Evolutionary conservation across 2,329 filamentous ascomycete species (phyloP).

Genomic region (Fusarium bulbicola): DNA sequence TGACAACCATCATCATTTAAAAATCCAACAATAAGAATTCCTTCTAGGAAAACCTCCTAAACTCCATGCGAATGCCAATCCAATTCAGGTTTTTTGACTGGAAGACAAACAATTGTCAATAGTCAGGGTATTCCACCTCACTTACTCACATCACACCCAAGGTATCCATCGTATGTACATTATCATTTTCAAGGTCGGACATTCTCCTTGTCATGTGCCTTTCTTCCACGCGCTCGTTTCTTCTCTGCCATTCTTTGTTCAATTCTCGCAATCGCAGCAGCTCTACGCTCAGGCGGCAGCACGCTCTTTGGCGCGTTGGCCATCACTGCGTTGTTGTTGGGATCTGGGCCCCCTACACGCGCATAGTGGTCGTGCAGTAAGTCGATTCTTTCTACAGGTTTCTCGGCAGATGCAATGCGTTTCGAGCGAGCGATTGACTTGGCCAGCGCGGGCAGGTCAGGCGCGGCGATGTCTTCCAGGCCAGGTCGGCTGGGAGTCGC

Average conservation of each 20-base stretch:
- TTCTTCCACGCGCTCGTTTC: conserved; percentile 48
- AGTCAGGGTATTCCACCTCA: conserved; percentile 30
- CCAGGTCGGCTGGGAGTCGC: conserved; percentile 35
- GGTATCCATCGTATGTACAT: conserved; percentile 12
- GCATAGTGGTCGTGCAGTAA: conserved; percentile 57
- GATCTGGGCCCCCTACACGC: conserved; percentile 53
- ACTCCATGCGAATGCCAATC: conserved; percentile 40
- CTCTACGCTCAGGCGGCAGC: conserved; percentile 60
- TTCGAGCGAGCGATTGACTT: conserved; percentile 36
- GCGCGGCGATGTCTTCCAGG: conserved; percentile 36
- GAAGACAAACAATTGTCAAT: conserved; percentile 16
- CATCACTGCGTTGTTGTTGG: conserved; percentile 45
- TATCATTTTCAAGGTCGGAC: conserved; percentile 48
- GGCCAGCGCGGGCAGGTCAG: conserved; percentile 42
- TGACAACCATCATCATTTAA: conserved; percentile 34
- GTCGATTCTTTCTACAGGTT: conserved; percentile 52
- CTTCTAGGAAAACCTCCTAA: conserved; percentile 21
- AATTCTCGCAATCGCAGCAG: conserved; percentile 64
- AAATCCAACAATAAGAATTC: conserved; percentile 33
- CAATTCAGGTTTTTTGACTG: background rate
- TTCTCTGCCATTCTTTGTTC: conserved; percentile 64
- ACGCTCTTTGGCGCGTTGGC: conserved; percentile 54
- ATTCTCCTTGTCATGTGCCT: conserved; percentile 61
- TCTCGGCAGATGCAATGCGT: conserved; percentile 22
- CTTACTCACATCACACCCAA: conserved; percentile 7